Base-by-base conservation (phyloP, 768 basidiomycete species). In the Galerina marginata region DNA sequence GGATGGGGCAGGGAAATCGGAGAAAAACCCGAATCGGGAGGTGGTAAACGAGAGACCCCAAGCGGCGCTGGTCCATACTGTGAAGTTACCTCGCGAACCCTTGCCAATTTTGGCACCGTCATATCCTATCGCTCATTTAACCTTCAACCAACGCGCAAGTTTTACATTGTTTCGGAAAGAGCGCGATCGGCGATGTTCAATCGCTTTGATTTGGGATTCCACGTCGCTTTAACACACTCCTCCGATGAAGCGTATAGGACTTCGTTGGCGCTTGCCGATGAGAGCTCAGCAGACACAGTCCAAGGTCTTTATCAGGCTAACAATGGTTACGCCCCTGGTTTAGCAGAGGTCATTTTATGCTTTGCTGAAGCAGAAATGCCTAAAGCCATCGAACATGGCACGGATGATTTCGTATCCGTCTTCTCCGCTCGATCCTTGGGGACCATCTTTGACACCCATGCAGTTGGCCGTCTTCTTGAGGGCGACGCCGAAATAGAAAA, bases 171-270 rank as follows among this genome's bases (percentile, higher is more conserved):
- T 10, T 57, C 56, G n/a, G 46, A 57, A 25, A 57, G 48, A 38
- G 56, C 56, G 9, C 56, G 56, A 20, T 57, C 56, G 3, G 56
- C 56, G 9, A 57, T 57, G 56, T 57, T 57, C 56, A 57, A 42
- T 38, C 56, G 46, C 2, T 57, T 57, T 16, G 46, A 57, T 20
- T 49, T 57, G 29, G 56, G 56, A 3, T 57, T 57, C 46, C 44
- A 57, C 26, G 20, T 57, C 46, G 46, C 48, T n/a, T 15, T 57
- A 15, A 57, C 46, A 15, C 46, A 49, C 23, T 48, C 56, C 20
- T 9, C n/a, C 3, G 56, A 57, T 10, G 56, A 57, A 45, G 56
- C 39, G n/a, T 57, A 57, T 11, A 9, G 40, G 25, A 38, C 42
- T 0, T 44, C 38, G n/a, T 49, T 47, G 40, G 33, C 56, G 3